Evolutionary conservation across 2,329 filamentous ascomycete species (phyloP).

Genomic region (Fusarium sp.): DNA sequence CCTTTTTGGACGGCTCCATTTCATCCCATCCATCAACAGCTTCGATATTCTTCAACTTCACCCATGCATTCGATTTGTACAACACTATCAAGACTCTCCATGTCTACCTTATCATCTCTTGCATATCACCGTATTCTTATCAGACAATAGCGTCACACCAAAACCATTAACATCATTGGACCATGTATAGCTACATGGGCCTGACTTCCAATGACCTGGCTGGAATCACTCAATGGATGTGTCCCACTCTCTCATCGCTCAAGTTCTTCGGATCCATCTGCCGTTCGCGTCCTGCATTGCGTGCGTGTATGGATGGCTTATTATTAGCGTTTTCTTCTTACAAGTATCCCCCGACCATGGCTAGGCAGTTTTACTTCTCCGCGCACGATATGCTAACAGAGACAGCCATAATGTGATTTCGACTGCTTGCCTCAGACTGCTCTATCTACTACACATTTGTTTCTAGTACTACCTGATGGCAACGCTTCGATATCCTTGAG

Average conservation of each 20-base stretch:
- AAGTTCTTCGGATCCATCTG: slow-evolving; percentile 11
- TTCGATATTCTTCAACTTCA: slow-evolving; percentile 26
- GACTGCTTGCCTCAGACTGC: not conserved
- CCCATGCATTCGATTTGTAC: not conserved
- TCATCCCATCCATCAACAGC: slow-evolving; percentile 4
- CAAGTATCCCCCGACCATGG: not conserved
- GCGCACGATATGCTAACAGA: not conserved
- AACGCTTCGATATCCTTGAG: not conserved
- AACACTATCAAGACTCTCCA: not conserved
- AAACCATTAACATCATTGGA: not conserved
- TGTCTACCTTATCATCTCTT: not conserved
- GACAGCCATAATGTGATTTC: not conserved
- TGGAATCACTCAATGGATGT: slow-evolving; percentile 8
- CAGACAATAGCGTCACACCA: not conserved
- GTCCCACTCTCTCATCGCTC: slow-evolving; percentile 16
- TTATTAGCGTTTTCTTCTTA: not conserved
- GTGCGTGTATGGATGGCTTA: not conserved
- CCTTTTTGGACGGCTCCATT: not conserved
- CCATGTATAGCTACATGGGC: not conserved
- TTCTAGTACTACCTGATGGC: not conserved
- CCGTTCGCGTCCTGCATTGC: not conserved
- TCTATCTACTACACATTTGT: not conserved
- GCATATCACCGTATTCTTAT: not conserved
- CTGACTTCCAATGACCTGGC: not conserved
- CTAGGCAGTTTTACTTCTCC: not conserved